These are phyloP conservation scores for Inonotus obliquus DNA, from an alignment of 1,284 basidiomycete genomes.

Conservation along the genomic window DNA sequence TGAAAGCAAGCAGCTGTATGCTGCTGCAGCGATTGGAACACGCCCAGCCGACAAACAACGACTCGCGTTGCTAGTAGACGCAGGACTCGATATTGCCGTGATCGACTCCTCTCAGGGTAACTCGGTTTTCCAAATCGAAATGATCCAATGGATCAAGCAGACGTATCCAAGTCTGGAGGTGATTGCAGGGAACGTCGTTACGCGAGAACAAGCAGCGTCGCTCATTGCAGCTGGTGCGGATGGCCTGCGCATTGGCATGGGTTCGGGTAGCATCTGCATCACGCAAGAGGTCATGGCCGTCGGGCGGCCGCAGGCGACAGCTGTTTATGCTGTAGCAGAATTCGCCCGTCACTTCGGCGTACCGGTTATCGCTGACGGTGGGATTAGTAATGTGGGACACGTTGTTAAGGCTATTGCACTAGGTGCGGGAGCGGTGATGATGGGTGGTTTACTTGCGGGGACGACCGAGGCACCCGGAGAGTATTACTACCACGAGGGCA, in stretches of 20 bases:
- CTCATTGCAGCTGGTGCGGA: slow-evolving; percentile 96
- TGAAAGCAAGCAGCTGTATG: slow-evolving; percentile 92
- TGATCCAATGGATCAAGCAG: slow-evolving; percentile 92
- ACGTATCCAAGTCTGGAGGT: slow-evolving; percentile 85
- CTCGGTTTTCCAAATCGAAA: slow-evolving; percentile 91
- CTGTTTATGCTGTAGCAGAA: slow-evolving; percentile 92
- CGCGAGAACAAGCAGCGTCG: slow-evolving; percentile 92
- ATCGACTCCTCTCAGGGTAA: slow-evolving; percentile 98
- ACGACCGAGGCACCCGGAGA: slow-evolving; percentile 98
- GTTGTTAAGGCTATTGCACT: slow-evolving; percentile 95
- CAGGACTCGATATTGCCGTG: slow-evolving; percentile 93
- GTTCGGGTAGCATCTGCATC: slow-evolving; percentile 97
- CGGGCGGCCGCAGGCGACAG: slow-evolving; percentile 95
- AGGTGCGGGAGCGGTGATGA: slow-evolving; percentile 96
- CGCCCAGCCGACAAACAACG: slow-evolving; percentile 87
- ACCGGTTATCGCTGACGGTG: slow-evolving; percentile 97
- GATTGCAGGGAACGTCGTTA: slow-evolving; percentile 97
- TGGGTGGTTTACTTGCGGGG: slow-evolving; percentile 95
- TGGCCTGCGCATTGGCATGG: slow-evolving; percentile 94
- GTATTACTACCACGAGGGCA: slow-evolving; percentile 98
- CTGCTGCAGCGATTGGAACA: slow-evolving; percentile 96
- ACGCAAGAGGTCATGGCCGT: slow-evolving; percentile 99
- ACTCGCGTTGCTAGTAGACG: slow-evolving; percentile 83
- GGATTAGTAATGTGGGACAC: slow-evolving; percentile 94
- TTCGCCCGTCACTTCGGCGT: slow-evolving; percentile 93